Evolutionary conservation across 208 protist species (phyloP).

Genomic region (Phytomonas francai): DNA sequence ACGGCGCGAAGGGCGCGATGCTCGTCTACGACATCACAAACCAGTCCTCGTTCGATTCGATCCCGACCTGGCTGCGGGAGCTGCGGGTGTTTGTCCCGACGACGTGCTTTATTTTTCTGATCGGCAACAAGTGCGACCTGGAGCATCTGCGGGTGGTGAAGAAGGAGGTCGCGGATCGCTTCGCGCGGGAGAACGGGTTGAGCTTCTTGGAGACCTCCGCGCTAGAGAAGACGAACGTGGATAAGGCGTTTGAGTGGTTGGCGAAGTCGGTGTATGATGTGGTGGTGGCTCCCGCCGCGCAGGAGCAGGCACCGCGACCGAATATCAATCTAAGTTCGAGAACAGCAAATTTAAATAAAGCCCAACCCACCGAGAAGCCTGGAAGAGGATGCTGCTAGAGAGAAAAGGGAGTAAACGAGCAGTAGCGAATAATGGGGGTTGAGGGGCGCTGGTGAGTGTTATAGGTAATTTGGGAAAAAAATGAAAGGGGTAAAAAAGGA

Average conservation of each 20-base stretch:
- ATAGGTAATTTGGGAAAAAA: no score
- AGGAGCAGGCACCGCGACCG: slow-evolving; percentile 18
- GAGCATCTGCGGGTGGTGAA: slow-evolving; percentile 89
- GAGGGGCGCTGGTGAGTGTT: no score
- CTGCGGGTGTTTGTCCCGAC: slow-evolving; percentile 94
- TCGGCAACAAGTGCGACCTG: slow-evolving; percentile 98
- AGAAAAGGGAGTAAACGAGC: slow-evolving; percentile 9
- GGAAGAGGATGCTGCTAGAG: slow-evolving; percentile 40
- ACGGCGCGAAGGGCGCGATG: slow-evolving; percentile 97
- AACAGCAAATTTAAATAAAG: slow-evolving; percentile 27
- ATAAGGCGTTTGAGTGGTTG: slow-evolving; percentile 98
- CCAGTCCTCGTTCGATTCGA: slow-evolving; percentile 94
- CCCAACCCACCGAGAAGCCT: slow-evolving; percentile 25
- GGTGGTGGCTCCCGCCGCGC: slow-evolving; percentile 53
- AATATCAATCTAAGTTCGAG: slow-evolving; percentile 22
- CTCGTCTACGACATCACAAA: slow-evolving; percentile 99
- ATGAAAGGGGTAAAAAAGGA: slow-evolving; percentile 7
- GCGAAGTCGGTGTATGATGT: slow-evolving; percentile 91
- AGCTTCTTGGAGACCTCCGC: slow-evolving; percentile 98
- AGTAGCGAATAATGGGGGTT: slow-evolving; percentile 12
- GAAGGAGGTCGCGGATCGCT: slow-evolving; percentile 92
- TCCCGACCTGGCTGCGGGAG: slow-evolving; percentile 98
- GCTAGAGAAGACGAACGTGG: slow-evolving; percentile 97
- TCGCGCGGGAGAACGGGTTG: slow-evolving; percentile 93
- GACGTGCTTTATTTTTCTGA: slow-evolving; percentile 97